Base-by-base conservation (phyloP, 352 stramenopile genomes). In the Lagenidium giganteum region DNA sequence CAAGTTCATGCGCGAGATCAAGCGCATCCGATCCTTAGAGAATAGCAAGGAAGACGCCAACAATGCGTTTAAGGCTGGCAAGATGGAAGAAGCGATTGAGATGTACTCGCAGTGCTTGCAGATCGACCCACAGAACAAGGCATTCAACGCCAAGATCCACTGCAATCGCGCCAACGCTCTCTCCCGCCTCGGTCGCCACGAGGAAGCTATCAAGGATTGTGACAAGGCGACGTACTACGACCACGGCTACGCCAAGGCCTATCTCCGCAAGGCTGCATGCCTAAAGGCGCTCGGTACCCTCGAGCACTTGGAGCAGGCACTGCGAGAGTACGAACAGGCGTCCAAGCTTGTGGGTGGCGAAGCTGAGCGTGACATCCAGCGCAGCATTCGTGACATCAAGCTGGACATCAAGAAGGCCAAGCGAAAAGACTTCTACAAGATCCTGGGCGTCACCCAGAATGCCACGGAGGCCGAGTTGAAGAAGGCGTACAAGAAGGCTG, bases 381-480 rank as follows among this genome's bases (percentile, higher is more conserved):
- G 47, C 24, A 84, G 65, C 46, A 96, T 95, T 41, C 79, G 79
- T 22, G 75, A 96, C 38, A 92, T 84, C 14, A 94, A 97, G 57
- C 52, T 92, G 42, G 82, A 96, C 43, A 62, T 97, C 12, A 98
- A 98, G 76, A 89, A 96, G 66, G 83, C 89, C n/a, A 96, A 96
- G 57, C 75, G 91, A 51, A 98, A 97, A 61, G 85, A 98, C 65
- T 97, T 96, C 32, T 99, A 99, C 73, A 94, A 96, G 58, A 95
- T 93, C 41, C 51, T 93, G 51, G 82, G 83, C 39, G 92, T 93
- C 17, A 41, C 66, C 11, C 81, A 88, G 59, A 76, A 32, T 38
- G 76, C 95, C 11, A 83, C 78, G 5, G 80, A 96, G 25, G 70
- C 69, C 3, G 93, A 99, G 56, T 98, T 99, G 49, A 99, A 99